A percentile compares a stretch with the other conserved stretches of the same genome.
Conservation (phyloP, 2,329 filamentous ascomycete genomes). For the Alternaria infectoria region DNA sequence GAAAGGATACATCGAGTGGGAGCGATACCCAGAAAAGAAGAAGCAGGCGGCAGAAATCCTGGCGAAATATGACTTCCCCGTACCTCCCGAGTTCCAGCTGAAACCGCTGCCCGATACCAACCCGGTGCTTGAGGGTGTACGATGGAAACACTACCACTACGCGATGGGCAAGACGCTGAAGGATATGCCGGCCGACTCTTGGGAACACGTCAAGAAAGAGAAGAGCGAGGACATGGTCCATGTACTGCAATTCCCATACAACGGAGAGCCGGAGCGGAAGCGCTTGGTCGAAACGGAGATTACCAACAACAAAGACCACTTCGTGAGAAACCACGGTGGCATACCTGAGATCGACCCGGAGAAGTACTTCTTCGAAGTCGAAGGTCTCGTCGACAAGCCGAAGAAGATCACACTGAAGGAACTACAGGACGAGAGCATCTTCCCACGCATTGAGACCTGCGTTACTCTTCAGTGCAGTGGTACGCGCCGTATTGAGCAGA, state of each 20-base stretch:
- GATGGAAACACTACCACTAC: constrained; percentile 56
- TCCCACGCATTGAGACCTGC: constrained; percentile 65
- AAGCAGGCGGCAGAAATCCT: constrained; percentile 63
- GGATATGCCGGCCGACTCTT: constrained; percentile 62
- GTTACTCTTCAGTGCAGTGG: constrained; percentile 73
- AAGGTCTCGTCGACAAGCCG: constrained; percentile 67
- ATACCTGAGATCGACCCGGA: constrained; percentile 69
- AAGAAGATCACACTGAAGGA: constrained; percentile 64
- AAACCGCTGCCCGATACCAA: constrained; percentile 52
- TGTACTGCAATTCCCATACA: constrained; percentile 56
- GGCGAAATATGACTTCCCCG: constrained; percentile 58
- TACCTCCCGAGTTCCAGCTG: constrained; percentile 54
- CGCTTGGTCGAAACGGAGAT: constrained; percentile 64
- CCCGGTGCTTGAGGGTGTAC: constrained; percentile 53
- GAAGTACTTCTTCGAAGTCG: constrained; percentile 61
- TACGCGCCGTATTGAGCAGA: constrained; percentile 73
- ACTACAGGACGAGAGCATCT: constrained; percentile 64
- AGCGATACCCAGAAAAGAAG: constrained; percentile 69
- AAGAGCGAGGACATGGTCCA: constrained; percentile 57
- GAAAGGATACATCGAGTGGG: constrained; percentile 62
- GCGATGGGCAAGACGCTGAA: constrained; percentile 49
- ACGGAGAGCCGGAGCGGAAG: constrained; percentile 55
- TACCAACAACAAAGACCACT: constrained; percentile 68
- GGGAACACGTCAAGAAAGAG: constrained; percentile 53
- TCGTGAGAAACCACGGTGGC: constrained; percentile 75